A percentile compares a stretch with the other conserved stretches of the same genome.
Conservation (phyloP, 2,329 filamentous ascomycete genomes). For the Monosporascus sp. region DNA sequence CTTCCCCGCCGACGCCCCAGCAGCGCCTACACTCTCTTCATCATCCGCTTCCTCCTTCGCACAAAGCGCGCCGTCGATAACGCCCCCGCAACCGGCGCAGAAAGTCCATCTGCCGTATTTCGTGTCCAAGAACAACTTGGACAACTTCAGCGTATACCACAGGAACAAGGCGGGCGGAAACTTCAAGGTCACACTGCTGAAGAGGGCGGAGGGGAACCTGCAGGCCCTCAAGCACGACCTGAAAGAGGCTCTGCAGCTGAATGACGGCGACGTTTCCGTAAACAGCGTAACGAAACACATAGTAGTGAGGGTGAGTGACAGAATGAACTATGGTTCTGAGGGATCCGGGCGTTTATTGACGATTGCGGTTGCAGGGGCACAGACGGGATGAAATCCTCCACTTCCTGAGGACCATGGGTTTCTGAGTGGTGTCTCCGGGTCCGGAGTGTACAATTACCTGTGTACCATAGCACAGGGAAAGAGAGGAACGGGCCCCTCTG, state of each 20-base stretch:
- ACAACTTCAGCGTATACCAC: conserved; percentile 73
- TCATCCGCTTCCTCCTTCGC: neutral
- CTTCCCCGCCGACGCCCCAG: conserved; percentile 3
- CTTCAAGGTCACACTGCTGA: conserved; percentile 66
- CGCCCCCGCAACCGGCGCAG: conserved; percentile 17
- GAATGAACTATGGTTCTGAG: neutral
- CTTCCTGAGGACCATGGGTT: conserved; percentile 20
- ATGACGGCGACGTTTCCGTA: conserved; percentile 46
- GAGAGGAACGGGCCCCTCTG: conserved; percentile 15
- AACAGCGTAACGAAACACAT: conserved; percentile 67
- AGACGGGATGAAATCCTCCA: conserved; percentile 14
- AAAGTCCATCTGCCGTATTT: conserved; percentile 56
- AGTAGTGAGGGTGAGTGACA: conserved; percentile 58
- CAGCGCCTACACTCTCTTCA: neutral
- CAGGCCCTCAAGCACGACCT: conserved; percentile 60
- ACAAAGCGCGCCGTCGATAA: conserved; percentile 3
- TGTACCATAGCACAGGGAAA: neutral
- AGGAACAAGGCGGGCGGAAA: conserved; percentile 71
- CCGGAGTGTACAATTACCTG: neutral
- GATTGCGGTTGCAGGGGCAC: conserved; percentile 13
- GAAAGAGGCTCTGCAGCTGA: conserved; percentile 50
- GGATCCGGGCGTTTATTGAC: neutral
- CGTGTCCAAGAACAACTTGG: conserved; percentile 64
- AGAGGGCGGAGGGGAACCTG: conserved; percentile 73
- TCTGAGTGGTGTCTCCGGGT: conserved; percentile 7